Evolutionary conservation across 805 yeast genomes (phyloP), one percentile per base, ranked within the genome.

Genomic region (Ogataea ganodermae): DNA sequence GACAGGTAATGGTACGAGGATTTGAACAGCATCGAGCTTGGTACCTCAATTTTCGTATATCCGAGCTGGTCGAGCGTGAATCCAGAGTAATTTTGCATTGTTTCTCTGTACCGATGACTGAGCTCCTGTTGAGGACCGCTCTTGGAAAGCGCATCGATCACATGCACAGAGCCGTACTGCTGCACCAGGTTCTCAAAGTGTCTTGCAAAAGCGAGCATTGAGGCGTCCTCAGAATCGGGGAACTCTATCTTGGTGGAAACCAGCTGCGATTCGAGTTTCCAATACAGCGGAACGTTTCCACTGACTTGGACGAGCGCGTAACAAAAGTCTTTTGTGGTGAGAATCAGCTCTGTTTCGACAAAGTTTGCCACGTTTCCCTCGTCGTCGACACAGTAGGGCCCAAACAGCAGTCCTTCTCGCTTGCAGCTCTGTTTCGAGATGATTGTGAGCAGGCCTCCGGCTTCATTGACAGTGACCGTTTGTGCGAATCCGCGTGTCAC

Each of bases 301-400:
- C 80, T 59, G 3, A 78, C 57, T 20, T 76, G 65, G 6, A 75
- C 69, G 48, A 76, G 75, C 4, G 80, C 65, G 52, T 72, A 70
- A 53, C 75, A 69, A 47, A 59, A 72, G 38, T 58, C 66, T 24
- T 65, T 68, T 5, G 74, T 66, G 39, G 75, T 74, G 8, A 78
- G 57, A 7, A 79, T 67, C 13, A 78, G 58, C 59, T 80, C 84
- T 3, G 79, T 68, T 54, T 80, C 84, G 18, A 72, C 76, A 55
- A 68, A 78, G 54, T 79, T 78, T 3, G 81, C 69, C 12, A 71
- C 79, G 18, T 71, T 69, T 1, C 83, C 81, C 33, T 75, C 75
- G 50, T 80, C 84, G 57, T 80, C 84, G 55, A 78, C 70, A 27
- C 84, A 80, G 68, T 76, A 75, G 24, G 79, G 79, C 1, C 84